Evolutionary conservation across 192 early-diverging fungal species (phyloP), one percentile per base, ranked within the genome.

Genomic region (Coemansia sp.): DNA sequence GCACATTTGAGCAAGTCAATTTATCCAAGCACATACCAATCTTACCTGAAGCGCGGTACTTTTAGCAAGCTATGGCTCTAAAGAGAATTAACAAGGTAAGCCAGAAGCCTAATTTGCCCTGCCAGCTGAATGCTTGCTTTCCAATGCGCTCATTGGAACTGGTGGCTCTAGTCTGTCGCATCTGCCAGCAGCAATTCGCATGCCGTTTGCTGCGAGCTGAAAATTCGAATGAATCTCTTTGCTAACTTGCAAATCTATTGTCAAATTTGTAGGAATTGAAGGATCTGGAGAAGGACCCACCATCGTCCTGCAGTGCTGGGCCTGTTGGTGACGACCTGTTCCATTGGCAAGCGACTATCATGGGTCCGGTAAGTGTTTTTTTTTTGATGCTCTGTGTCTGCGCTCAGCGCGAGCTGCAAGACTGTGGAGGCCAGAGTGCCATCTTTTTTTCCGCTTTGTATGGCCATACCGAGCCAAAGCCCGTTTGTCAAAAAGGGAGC

Each of bases 51-150:
- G 23, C 23, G 23, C 23, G 23, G 23, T 26, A 26, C 23, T 26
- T 26, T 26, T 26, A 26, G 1, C 23, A 26, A 26, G 23, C 57
- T 47, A 98, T 98, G 96, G 94, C 96, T 79, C 81, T 94, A 47
- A 97, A 97, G 84, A 90, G 96, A 76, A 98, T 98, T 86, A 94
- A 91, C 84, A 97, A 97, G 90, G 94, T 92, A 85, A 59, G 79
- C 48, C 11, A 28, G 5, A 5, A 18, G 9, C 36, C 32, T 6
- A 45, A 45, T 45, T 45, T 11, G 43, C 23, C 18, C 43, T 21
- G 11, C 43, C 23, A 21, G 18, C 43, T 39, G 38, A 17, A 16
- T 11, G 4, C 11, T 45, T 45, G 2, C 23, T 4, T 20, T 45
- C 6, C 17, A 45, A 16, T 45, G 6, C 5, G 23, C 43, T 21